These are phyloP conservation scores for Pythium plurisporium DNA, from an alignment of 352 stramenopile species.

Conservation along the genomic window DNA sequence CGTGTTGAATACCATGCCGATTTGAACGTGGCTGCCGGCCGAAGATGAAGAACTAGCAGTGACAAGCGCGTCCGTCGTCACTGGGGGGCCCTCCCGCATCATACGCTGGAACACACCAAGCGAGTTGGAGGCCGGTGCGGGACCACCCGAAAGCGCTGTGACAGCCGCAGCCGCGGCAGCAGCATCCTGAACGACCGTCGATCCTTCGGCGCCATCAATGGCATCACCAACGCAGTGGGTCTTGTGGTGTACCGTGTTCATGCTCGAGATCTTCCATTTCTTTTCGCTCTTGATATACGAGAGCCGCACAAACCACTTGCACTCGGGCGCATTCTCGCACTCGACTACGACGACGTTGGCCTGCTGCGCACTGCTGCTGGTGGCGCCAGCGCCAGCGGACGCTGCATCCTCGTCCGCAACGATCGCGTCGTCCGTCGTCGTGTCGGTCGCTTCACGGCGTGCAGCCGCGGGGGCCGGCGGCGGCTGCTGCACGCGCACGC, in stretches of 20 bases:
- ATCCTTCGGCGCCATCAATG: not conserved
- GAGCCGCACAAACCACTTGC: slow-evolving; percentile 75
- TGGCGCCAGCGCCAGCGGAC: not conserved
- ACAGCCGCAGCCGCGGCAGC: slow-evolving; percentile 3
- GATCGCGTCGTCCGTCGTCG: not conserved
- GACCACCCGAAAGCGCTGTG: slow-evolving; percentile 1
- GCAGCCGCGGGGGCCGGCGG: not conserved
- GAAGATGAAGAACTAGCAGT: not conserved
- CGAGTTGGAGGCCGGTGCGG: not conserved
- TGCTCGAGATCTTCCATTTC: slow-evolving; percentile 72
- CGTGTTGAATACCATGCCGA: slow-evolving; percentile 38
- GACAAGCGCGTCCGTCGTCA: not conserved
- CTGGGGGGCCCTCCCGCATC: slow-evolving; percentile 19
- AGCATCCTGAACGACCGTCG: slow-evolving; percentile 1
- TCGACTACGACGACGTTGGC: slow-evolving; percentile 54
- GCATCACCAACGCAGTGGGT: slow-evolving; percentile 38
- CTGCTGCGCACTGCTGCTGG: slow-evolving; percentile 3
- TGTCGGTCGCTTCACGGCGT: slow-evolving; percentile 5
- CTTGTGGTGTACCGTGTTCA: slow-evolving; percentile 61
- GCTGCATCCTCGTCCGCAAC: not conserved
- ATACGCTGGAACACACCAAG: slow-evolving; percentile 31
- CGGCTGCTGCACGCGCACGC: slow-evolving; percentile 44
- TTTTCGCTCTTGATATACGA: slow-evolving; percentile 58
- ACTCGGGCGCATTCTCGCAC: slow-evolving; percentile 56
- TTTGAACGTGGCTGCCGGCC: slow-evolving; percentile 32